Conservation (phyloP, 1,139 yeast species). For the Diutina catenulata region DNA sequence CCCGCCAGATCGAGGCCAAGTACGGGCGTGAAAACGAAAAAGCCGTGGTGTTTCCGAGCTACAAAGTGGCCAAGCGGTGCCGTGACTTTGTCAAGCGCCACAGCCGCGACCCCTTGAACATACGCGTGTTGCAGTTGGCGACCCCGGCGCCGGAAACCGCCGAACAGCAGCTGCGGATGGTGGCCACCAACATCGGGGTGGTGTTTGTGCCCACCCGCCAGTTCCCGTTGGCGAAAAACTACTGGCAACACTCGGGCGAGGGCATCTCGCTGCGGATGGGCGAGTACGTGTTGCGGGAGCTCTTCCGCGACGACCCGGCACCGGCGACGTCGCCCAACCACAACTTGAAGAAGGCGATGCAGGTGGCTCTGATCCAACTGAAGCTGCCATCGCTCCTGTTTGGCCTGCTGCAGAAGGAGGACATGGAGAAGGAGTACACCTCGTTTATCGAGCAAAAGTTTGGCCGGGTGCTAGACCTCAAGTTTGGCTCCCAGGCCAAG, state of each 20-base stretch:
- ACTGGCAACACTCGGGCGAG: conserved; percentile 97
- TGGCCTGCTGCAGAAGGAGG: conserved; percentile 17
- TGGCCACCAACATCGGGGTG: conserved; percentile 61
- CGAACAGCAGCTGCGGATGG: conserved; percentile 44
- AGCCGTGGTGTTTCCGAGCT: conserved; percentile 68
- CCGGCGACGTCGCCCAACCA: neutral
- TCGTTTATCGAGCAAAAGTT: conserved; percentile 78
- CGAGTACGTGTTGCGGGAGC: conserved; percentile 63
- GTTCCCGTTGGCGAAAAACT: conserved; percentile 59
- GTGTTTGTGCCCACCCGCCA: conserved; percentile 58
- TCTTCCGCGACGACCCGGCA: conserved; percentile 23
- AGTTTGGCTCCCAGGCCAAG: conserved; percentile 68
- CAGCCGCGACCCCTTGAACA: conserved; percentile 15
- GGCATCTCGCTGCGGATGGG: conserved; percentile 85
- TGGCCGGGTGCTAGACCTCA: conserved; percentile 77
- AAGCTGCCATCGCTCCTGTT: conserved; percentile 18
- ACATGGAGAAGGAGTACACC: conserved; percentile 41
- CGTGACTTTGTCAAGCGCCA: conserved; percentile 53
- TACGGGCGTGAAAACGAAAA: conserved; percentile 72
- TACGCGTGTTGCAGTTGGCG: conserved; percentile 69
- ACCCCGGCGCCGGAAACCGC: conserved; percentile 57
- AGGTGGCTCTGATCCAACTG: conserved; percentile 26
- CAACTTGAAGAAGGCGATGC: conserved; percentile 21
- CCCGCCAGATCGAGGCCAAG: conserved; percentile 34
- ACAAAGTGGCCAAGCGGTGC: conserved; percentile 72